Conservation (phyloP, 2,329 filamentous ascomycete genomes). For the Madurella fahalii region DNA sequence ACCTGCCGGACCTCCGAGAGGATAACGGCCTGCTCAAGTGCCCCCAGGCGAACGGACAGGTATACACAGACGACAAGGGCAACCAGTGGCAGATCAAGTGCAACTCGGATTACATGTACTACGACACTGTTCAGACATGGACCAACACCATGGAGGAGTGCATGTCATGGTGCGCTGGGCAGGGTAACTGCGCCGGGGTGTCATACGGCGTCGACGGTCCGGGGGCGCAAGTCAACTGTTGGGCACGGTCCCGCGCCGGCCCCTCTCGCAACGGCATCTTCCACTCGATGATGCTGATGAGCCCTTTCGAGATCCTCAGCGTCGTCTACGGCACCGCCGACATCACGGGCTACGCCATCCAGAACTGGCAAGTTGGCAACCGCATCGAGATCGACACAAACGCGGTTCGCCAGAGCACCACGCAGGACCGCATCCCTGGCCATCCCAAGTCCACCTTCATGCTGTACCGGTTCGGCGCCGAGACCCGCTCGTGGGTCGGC, state of each 20-base stretch:
- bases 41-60: background rate
- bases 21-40: slow-evolving; percentile 1
- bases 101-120: slow-evolving; percentile 1
- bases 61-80: slow-evolving; percentile 5
- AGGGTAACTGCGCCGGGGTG: slow-evolving; percentile 4
- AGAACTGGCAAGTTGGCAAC: slow-evolving; percentile 6
- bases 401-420: background rate
- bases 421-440: background rate
- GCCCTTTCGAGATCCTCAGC: slow-evolving; percentile 6
- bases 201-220: background rate
- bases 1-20: background rate
- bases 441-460: slow-evolving; percentile 6
- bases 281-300: slow-evolving; percentile 8
- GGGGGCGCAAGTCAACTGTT: background rate
- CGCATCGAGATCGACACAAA: slow-evolving; percentile 10
- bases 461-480: slow-evolving; percentile 7
- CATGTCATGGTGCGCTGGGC: background rate
- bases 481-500: slow-evolving; percentile 8
- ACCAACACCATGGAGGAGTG: background rate
- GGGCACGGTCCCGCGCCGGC: background rate
- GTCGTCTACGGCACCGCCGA: slow-evolving; percentile 1
- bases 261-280: background rate
- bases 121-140: background rate
- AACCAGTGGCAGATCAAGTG: slow-evolving; percentile 6
- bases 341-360: slow-evolving; percentile 3